phyloP scores from a whole-genome alignment of 306 rosid genomes.

The Trifolium repens region DNA sequence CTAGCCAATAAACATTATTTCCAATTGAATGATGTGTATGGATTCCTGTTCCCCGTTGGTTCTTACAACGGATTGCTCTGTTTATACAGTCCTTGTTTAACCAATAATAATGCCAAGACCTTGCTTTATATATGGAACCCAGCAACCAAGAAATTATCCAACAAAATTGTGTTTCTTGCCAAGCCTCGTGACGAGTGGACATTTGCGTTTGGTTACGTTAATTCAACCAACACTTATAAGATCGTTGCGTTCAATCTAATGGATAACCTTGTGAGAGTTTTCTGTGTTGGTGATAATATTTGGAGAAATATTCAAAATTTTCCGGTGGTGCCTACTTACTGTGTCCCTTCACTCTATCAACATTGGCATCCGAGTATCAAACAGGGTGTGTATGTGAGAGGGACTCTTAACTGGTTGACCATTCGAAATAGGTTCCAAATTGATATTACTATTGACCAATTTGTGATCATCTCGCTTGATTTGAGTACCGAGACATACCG shows the following conservation, averaged over 20 bases:
- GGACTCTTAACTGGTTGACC: slow-evolving; percentile 5
- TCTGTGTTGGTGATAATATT: background rate
- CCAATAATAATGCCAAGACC: background rate
- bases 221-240: background rate
- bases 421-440: background rate
- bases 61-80: background rate
- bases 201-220: background rate
- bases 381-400: background rate
- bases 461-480: slow-evolving; percentile 1
- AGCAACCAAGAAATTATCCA: background rate
- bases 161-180: background rate
- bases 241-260: background rate
- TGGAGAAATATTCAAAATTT: background rate
- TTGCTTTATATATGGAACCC: background rate
- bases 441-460: background rate
- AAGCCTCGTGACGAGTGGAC: background rate
- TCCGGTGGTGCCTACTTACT: background rate
- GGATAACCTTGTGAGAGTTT: background rate
- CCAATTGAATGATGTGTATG: background rate
- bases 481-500: background rate
- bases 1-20: background rate
- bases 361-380: too few relatives aligned
- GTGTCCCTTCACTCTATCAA: too few relatives aligned
- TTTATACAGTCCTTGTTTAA: accelerated
- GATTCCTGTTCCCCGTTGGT: background rate